Percentiles rank a stretch among this genome's conserved stretches.
These are phyloP conservation scores for Solanum lycopersicoides DNA, from an alignment of 257 asterid species.

Conservation along the genomic window DNA sequence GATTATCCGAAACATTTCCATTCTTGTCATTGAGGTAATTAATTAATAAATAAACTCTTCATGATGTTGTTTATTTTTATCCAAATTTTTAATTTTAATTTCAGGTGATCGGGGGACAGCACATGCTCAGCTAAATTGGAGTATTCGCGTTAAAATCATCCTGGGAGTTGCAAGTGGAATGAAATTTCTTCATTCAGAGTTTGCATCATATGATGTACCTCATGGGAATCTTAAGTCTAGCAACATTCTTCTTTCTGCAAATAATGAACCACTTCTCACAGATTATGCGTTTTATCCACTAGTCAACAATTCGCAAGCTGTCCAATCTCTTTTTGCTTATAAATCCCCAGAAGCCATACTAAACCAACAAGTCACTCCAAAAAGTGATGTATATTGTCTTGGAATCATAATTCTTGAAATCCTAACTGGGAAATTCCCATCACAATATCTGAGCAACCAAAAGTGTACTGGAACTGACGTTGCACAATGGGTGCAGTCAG, in stretches of 20 bases:
- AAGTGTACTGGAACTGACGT: conserved; percentile 67
- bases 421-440: conserved; percentile 69
- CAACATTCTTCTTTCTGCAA: conserved; percentile 54
- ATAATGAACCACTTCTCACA: conserved; percentile 61
- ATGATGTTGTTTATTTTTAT: not conserved
- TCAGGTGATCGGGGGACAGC: conserved; percentile 66
- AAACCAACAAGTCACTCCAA: conserved; percentile 49
- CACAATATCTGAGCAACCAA: conserved; percentile 71
- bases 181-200: conserved; percentile 77
- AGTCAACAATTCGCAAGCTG: conserved; percentile 41
- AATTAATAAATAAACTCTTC: not conserved
- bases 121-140: conserved; percentile 64
- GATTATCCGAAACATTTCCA: not conserved
- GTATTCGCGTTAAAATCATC: conserved; percentile 53
- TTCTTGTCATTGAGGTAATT: not conserved
- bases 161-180: conserved; percentile 72
- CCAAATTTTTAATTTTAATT: not conserved
- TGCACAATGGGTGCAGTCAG: conserved; percentile 52
- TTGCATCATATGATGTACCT: conserved; percentile 45
- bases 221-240: conserved; percentile 94
- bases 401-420: conserved; percentile 71
- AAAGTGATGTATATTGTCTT: conserved; percentile 74
- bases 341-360: conserved; percentile 59
- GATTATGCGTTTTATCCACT: conserved; percentile 66
- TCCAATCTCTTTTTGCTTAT: conserved; percentile 44